Conservation (phyloP, 805 yeast species). For the Suhomyces sp. region DNA sequence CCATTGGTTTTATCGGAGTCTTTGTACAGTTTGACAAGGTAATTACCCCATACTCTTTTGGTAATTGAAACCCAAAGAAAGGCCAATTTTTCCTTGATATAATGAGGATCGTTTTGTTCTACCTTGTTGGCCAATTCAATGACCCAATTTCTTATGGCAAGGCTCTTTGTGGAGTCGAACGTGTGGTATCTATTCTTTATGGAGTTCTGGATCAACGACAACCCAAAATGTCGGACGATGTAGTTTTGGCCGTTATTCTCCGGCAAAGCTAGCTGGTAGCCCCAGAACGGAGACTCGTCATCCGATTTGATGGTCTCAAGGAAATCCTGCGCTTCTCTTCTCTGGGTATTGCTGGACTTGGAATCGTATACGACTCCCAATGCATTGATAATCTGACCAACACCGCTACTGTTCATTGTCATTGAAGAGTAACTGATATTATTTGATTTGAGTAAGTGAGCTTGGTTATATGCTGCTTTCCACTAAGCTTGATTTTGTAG, state of each 20-base stretch:
- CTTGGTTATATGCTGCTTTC: too few relatives aligned
- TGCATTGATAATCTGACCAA: slow-evolving; percentile 73
- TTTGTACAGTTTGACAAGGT: slow-evolving; percentile 37
- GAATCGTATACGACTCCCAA: slow-evolving; percentile 71
- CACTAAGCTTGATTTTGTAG: not conserved
- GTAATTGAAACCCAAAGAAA: slow-evolving; percentile 89
- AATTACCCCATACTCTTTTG: slow-evolving; percentile 86
- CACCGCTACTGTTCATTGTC: slow-evolving; percentile 63
- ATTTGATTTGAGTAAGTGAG: too few relatives aligned
- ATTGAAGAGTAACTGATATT: not conserved
- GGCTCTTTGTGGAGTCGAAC: slow-evolving; percentile 51
- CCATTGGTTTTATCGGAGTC: not conserved
- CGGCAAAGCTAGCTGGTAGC: slow-evolving; percentile 74
- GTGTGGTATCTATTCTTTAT: slow-evolving; percentile 57
- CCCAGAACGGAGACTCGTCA: slow-evolving; percentile 89
- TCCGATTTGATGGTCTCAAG: slow-evolving; percentile 72
- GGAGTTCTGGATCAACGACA: slow-evolving; percentile 73
- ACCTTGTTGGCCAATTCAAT: slow-evolving; percentile 69
- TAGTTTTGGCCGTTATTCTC: slow-evolving; percentile 55
- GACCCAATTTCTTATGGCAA: slow-evolving; percentile 80
- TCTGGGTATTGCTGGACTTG: slow-evolving; percentile 53
- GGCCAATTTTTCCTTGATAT: slow-evolving; percentile 84
- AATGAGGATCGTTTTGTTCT: slow-evolving; percentile 74
- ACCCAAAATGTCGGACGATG: slow-evolving; percentile 86
- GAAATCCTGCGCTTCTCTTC: slow-evolving; percentile 57